These are phyloP conservation scores for Colletotrichum phormii DNA, from an alignment of 2,329 filamentous ascomycete genomes.

Conservation along the genomic window DNA sequence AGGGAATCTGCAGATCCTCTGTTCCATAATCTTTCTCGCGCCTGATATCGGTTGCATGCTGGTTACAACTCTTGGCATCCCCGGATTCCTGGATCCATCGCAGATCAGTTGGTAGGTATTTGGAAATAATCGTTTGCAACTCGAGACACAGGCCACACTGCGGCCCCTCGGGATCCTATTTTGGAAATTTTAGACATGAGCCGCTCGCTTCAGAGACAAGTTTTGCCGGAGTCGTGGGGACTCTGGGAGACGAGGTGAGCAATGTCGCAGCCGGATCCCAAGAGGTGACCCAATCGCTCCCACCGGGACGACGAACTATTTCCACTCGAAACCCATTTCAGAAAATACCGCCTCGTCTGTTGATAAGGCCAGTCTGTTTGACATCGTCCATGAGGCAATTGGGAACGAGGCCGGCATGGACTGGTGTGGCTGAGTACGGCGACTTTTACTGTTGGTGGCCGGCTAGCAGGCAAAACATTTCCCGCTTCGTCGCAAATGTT, in stretches of 20 bases:
- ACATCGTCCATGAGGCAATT: not conserved
- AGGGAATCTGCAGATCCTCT: not conserved
- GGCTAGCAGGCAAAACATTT: not conserved
- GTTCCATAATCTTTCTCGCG: constrained; percentile 14
- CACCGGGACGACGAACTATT: constrained; percentile 11
- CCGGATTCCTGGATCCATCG: constrained; percentile 10
- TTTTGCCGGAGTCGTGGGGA: constrained; percentile 11
- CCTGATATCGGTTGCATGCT: constrained; percentile 10
- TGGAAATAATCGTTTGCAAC: constrained; percentile 6
- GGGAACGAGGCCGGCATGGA: not conserved
- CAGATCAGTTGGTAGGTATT: constrained; percentile 17
- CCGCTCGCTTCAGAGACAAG: constrained; percentile 1
- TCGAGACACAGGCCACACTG: constrained; percentile 14
- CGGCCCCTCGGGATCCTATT: not conserved
- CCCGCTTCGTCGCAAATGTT: constrained; percentile 3
- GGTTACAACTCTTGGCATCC: constrained; percentile 27
- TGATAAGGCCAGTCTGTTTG: not conserved
- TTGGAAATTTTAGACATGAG: constrained; percentile 4
- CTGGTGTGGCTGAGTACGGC: not conserved
- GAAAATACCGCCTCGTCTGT: constrained; percentile 10
- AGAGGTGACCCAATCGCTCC: not conserved
- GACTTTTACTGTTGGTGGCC: not conserved
- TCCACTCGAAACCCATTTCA: not conserved
- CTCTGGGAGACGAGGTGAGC: constrained; percentile 2
- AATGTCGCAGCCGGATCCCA: constrained; percentile 11